phyloP scores from a whole-genome alignment of 2,329 filamentous ascomycete species.

The Geosmithia flava region DNA sequence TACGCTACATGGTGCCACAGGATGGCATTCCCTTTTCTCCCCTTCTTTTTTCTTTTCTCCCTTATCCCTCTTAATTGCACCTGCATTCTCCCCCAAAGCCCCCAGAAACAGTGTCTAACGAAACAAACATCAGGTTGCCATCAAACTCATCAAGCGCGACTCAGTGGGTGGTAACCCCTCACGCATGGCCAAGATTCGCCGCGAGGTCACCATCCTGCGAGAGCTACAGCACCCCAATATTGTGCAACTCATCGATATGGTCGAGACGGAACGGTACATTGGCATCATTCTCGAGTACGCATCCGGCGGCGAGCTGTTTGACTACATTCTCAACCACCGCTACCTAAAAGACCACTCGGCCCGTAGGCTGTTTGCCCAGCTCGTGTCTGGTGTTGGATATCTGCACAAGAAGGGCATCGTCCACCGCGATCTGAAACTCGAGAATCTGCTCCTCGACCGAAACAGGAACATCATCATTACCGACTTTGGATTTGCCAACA shows the following conservation, averaged over 20 bases:
- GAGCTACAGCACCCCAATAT: conserved; percentile 93
- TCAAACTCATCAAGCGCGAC: conserved; percentile 94
- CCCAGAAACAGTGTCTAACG: neutral
- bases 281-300: conserved; percentile 98
- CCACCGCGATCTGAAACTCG: conserved; percentile 89
- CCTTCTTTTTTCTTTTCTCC: neutral
- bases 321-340: conserved; percentile 93
- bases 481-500: conserved; percentile 98
- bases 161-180: conserved; percentile 79
- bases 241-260: conserved; percentile 94
- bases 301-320: conserved; percentile 92
- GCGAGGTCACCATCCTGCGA: conserved; percentile 83
- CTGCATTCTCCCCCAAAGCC: neutral
- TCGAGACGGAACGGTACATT: conserved; percentile 93
- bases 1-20: neutral
- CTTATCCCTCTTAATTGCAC: neutral
- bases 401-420: conserved; percentile 98
- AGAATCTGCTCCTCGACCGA: conserved; percentile 87
- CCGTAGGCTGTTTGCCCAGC: conserved; percentile 82
- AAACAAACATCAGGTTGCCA: conserved; percentile 59
- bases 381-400: conserved; percentile 94
- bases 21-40: neutral
- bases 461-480: conserved; percentile 99
- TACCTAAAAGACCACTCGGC: conserved; percentile 93
- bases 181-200: conserved; percentile 89